phyloP scores from a whole-genome alignment of 768 basidiomycete species.

The Termitomyces sp. region DNA sequence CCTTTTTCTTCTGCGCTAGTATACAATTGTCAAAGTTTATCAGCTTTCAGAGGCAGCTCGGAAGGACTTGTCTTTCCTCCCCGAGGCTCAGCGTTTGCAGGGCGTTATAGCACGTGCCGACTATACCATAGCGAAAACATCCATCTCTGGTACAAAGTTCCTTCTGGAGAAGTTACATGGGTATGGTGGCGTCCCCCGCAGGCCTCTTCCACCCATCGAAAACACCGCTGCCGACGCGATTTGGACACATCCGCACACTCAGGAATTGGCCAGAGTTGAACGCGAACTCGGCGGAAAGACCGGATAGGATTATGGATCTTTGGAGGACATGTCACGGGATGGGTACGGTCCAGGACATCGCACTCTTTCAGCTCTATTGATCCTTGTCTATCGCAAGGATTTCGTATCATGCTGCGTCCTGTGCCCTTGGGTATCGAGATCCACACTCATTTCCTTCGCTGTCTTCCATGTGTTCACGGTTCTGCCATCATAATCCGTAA shows the following conservation, averaged over 20 bases:
- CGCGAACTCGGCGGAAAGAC: conserved; percentile 46
- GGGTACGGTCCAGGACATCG: conserved; percentile 1
- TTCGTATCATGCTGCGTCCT: neutral
- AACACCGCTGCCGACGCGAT: conserved; percentile 51
- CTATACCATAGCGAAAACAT: conserved; percentile 70
- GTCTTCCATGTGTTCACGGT: neutral
- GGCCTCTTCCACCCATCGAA: conserved; percentile 69
- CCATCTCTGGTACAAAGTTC: conserved; percentile 82
- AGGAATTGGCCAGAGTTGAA: conserved; percentile 65
- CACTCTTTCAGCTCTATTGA: conserved; percentile 7
- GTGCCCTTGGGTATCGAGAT: neutral
- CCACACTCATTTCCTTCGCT: neutral
- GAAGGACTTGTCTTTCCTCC: conserved; percentile 51
- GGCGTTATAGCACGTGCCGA: conserved; percentile 80
- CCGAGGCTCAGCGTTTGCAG: conserved; percentile 72
- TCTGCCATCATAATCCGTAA: neutral
- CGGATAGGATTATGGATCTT: conserved; percentile 13
- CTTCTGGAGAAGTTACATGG: conserved; percentile 71
- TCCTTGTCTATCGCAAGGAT: neutral
- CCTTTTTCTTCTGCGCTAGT: conserved; percentile 29
- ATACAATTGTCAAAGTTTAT: conserved; percentile 57
- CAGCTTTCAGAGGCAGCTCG: conserved; percentile 56
- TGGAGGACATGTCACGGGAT: conserved; percentile 5
- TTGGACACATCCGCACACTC: conserved; percentile 71
- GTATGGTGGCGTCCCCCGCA: conserved; percentile 78